Evolutionary conservation across 2,329 filamentous ascomycete genomes (phyloP), one percentile per base, ranked within the genome.

Genomic region (Clonostachys rosea): DNA sequence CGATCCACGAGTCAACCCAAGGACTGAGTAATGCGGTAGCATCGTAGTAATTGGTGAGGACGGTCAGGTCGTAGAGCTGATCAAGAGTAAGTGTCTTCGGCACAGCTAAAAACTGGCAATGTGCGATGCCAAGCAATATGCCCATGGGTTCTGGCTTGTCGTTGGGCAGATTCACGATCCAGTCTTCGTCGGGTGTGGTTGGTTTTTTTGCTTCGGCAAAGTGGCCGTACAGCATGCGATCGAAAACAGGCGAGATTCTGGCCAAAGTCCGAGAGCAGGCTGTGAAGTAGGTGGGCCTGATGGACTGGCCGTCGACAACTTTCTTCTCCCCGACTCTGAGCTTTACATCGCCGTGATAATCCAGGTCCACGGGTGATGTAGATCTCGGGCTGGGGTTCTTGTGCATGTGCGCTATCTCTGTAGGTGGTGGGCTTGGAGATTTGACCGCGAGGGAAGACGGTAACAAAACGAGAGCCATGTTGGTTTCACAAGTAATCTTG

Each of bases 21-120:
- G 60, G 60, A 11, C 46, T 45, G 10, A 64, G 42, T 11, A 56
- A 43, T 5, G 35, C 46, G 0, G 59, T 60, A 11, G 59, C 49
- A 44, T 61, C 56, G 50, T 64, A 65, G 40, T 64, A 65, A 34
- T 65, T 52, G 2, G 59, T 59, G 14, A 65, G 34, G 1, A 59
- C 52, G 0, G 61, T 55, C 5, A 65, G 46, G 1, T 57, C 46
- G 49, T 58, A 65, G 2, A 65, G 47, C 2, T 56, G 48, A 2
- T 54, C 50, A 5, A 61, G 45, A 2, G 51, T 42, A 6, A 65
- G 33, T 5, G 33, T 45, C 3, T 33, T 48, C 0, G 59, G 61
- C 1, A 66, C 56, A 1, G 49, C 50, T 4, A 59, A 47, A 13
- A 65, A 56, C 3, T 56, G 47, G 13, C 54, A 55, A 43, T 68